Conservation (phyloP, 2,329 filamentous ascomycete species). For the Lasiodiplodia hormozganensis region DNA sequence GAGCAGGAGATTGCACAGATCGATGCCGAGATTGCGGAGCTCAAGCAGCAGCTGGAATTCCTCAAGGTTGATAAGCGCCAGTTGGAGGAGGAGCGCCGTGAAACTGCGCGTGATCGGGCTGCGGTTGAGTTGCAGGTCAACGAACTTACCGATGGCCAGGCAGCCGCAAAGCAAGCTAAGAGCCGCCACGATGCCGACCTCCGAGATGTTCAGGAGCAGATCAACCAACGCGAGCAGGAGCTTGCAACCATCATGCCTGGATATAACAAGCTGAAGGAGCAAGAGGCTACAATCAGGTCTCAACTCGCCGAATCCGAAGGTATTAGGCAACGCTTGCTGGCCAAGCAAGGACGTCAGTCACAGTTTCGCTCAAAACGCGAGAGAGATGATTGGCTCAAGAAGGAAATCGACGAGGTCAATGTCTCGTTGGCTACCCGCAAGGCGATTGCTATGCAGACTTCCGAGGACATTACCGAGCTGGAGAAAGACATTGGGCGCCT, state of each 20-base stretch:
- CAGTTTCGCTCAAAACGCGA: constrained; percentile 89
- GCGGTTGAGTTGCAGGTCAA: constrained; percentile 88
- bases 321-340: constrained; percentile 78
- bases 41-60: constrained; percentile 83
- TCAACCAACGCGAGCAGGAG: constrained; percentile 77
- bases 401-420: constrained; percentile 82
- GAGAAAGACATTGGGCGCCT: constrained; percentile 73
- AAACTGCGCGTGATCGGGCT: constrained; percentile 78
- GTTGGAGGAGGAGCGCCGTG: constrained; percentile 86
- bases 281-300: constrained; percentile 74
- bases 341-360: constrained; percentile 88
- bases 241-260: constrained; percentile 77
- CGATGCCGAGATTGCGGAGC: constrained; percentile 78
- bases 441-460: constrained; percentile 81
- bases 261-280: constrained; percentile 74
- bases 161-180: constrained; percentile 75
- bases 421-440: constrained; percentile 79
- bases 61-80: constrained; percentile 84
- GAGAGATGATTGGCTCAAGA: constrained; percentile 80
- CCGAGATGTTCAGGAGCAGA: constrained; percentile 73
- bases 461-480: constrained; percentile 79
- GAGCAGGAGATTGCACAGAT: constrained; percentile 81
- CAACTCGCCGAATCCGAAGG: constrained; percentile 79
- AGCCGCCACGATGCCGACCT: constrained; percentile 75
- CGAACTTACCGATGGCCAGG: constrained; percentile 81